Conservation (phyloP, 306 rosid genomes). For the Lablab purpureus region DNA sequence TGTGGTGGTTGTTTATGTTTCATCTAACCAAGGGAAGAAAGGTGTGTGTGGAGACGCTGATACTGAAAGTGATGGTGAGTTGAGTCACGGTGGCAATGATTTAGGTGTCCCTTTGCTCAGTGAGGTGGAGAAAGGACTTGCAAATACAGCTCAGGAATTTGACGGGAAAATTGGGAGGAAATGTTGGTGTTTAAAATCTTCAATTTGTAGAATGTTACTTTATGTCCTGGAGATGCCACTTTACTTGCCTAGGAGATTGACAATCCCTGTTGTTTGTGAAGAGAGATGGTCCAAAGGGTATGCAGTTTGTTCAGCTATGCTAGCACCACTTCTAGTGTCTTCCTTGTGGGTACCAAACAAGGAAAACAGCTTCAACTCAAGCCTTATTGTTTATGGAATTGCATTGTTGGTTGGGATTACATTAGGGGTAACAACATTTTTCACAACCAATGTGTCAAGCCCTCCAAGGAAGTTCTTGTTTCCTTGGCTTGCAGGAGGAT, state of each 20-base stretch:
- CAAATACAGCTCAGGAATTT: conserved; percentile 43
- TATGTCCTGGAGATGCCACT: conserved; percentile 59
- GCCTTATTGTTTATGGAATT: conserved; percentile 47
- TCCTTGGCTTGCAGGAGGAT: conserved; percentile 63
- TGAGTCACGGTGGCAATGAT: conserved; percentile 37
- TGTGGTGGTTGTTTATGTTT: conserved; percentile 54
- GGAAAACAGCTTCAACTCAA: conserved; percentile 39
- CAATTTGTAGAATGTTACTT: conserved; percentile 35
- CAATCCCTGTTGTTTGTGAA: conserved; percentile 65
- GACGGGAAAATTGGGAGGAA: conserved; percentile 40
- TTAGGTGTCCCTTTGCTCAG: conserved; percentile 56
- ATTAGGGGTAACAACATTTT: conserved; percentile 45
- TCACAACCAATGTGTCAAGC: conserved; percentile 48
- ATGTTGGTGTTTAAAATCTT: conserved; percentile 41
- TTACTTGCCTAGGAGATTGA: conserved; percentile 59
- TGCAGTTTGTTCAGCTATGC: conserved; percentile 55
- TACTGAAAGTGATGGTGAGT: conserved; percentile 32
- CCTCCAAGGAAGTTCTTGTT: conserved; percentile 57
- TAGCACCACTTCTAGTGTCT: conserved; percentile 57
- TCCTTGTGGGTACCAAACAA: conserved; percentile 33
- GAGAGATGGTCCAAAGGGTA: conserved; percentile 56
- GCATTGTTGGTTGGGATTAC: conserved; percentile 49
- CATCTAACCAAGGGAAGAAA: conserved; percentile 47
- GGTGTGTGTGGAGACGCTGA: conserved; percentile 44
- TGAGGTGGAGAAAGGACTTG: conserved; percentile 54